phyloP scores from a whole-genome alignment of 495 filamentous ascomycete genomes.

The Penicillium chermesinum region DNA sequence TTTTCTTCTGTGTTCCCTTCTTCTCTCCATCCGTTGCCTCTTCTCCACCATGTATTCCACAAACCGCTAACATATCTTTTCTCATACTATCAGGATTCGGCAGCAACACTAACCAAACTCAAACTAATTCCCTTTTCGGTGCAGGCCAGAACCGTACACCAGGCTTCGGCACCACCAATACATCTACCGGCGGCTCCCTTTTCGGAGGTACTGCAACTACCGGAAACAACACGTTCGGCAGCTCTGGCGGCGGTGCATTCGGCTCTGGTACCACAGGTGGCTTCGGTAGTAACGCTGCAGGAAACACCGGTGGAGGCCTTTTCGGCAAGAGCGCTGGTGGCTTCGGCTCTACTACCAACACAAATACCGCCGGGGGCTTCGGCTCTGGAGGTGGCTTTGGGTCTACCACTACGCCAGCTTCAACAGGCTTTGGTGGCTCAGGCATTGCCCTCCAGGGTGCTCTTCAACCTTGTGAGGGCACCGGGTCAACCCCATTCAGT shows the following conservation, averaged over 20 bases:
- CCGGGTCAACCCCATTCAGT: slow-evolving; percentile 67
- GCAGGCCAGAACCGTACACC: slow-evolving; percentile 31
- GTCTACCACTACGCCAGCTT: slow-evolving; percentile 6
- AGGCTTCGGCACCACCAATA: slow-evolving; percentile 49
- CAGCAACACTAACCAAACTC: slow-evolving; percentile 27
- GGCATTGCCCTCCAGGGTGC: slow-evolving; percentile 46
- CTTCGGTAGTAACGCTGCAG: slow-evolving; percentile 41
- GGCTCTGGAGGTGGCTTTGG: slow-evolving; percentile 23
- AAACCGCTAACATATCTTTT: slow-evolving; percentile 16
- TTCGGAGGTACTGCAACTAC: slow-evolving; percentile 35
- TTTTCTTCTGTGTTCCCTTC: slow-evolving; percentile 14
- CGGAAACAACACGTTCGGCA: slow-evolving; percentile 34
- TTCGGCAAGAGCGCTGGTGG: slow-evolving; percentile 43
- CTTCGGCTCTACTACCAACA: slow-evolving; percentile 33
- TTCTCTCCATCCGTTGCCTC: slow-evolving; percentile 12
- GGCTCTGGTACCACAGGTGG: slow-evolving; percentile 24
- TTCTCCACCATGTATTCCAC: neutral
- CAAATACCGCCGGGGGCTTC: slow-evolving; percentile 24
- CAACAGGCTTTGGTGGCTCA: slow-evolving; percentile 15
- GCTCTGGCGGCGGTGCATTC: slow-evolving; percentile 15
- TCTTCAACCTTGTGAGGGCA: slow-evolving; percentile 55
- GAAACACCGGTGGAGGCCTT: slow-evolving; percentile 36
- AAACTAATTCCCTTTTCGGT: slow-evolving; percentile 35
- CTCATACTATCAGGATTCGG: slow-evolving; percentile 33
- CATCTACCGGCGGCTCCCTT: slow-evolving; percentile 9